These are phyloP conservation scores for Candida xyloterini DNA, from an alignment of 805 yeast species.

Conservation along the genomic window DNA sequence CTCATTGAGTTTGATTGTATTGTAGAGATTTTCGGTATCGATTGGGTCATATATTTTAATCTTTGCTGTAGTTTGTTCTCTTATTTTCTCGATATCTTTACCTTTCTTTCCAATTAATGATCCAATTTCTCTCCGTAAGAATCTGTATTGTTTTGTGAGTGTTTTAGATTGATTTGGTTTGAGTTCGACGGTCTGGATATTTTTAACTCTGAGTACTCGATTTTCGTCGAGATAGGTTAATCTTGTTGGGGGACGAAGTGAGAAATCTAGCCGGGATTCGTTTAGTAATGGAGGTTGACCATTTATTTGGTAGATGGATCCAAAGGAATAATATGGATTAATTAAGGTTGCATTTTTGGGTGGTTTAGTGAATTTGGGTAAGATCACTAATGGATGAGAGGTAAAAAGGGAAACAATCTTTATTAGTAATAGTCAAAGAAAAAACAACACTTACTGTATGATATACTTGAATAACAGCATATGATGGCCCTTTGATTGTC, in stretches of 20 bases:
- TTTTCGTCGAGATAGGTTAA: slow-evolving; percentile 1
- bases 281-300: background rate
- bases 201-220: background rate
- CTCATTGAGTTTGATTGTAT: slow-evolving; percentile 1
- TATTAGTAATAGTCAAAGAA: background rate
- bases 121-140: slow-evolving; percentile 36
- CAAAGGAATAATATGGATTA: slow-evolving; percentile 1
- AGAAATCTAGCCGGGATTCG: too few species aligned
- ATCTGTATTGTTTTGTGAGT: slow-evolving; percentile 12
- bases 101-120: slow-evolving; percentile 46
- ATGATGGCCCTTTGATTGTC: slow-evolving; percentile 1
- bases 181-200: background rate
- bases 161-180: background rate
- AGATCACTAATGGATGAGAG: slow-evolving; percentile 1
- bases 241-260: slow-evolving; percentile 1
- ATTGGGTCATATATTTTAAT: slow-evolving; percentile 37
- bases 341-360: background rate
- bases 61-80: slow-evolving; percentile 35
- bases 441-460: background rate
- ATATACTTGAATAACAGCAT: background rate
- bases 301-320: background rate
- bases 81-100: slow-evolving; percentile 33
- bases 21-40: background rate
- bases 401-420: slow-evolving; percentile 2
- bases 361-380: slow-evolving; percentile 1